Evolutionary conservation across 176 grass and related monocot species (phyloP).

Genomic region (Olyra latifolia): DNA sequence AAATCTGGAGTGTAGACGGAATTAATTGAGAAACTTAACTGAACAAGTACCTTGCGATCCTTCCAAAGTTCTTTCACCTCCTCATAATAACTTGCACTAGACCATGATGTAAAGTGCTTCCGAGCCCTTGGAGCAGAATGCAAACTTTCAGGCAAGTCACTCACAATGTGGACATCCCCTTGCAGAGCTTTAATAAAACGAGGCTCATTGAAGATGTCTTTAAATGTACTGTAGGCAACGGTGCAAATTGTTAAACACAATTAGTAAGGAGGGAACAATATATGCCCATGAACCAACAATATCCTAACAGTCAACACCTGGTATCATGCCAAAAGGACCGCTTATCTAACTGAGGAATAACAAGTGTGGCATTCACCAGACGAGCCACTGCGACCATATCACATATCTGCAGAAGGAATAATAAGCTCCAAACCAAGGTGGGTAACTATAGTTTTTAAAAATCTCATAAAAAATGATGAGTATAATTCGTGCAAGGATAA

Average conservation of each 20-base stretch:
- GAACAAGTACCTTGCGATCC: slow-evolving; percentile 72
- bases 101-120: slow-evolving; percentile 96
- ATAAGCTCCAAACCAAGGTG: slow-evolving; percentile 17
- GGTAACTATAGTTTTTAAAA: background rate
- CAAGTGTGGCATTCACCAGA: slow-evolving; percentile 90
- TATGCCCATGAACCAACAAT: background rate
- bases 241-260: slow-evolving; percentile 13
- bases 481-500: background rate
- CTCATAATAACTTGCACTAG: slow-evolving; percentile 76
- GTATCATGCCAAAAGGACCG: slow-evolving; percentile 97
- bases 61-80: slow-evolving; percentile 74
- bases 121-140: slow-evolving; percentile 74
- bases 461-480: background rate
- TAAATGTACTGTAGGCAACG: slow-evolving; percentile 58
- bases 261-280: slow-evolving; percentile 5
- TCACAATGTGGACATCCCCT: slow-evolving; percentile 70
- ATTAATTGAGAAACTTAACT: background rate
- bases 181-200: slow-evolving; percentile 80
- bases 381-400: slow-evolving; percentile 95
- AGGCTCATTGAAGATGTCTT: slow-evolving; percentile 82
- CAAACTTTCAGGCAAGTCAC: slow-evolving; percentile 68
- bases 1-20: background rate
- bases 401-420: slow-evolving; percentile 60
- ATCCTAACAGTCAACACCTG: slow-evolving; percentile 51
- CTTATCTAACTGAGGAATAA: slow-evolving; percentile 93